Evolutionary conservation across 2,329 filamentous ascomycete species (phyloP), one percentile per base, ranked within the genome.

Genomic region (Hypoxylon sp.): DNA sequence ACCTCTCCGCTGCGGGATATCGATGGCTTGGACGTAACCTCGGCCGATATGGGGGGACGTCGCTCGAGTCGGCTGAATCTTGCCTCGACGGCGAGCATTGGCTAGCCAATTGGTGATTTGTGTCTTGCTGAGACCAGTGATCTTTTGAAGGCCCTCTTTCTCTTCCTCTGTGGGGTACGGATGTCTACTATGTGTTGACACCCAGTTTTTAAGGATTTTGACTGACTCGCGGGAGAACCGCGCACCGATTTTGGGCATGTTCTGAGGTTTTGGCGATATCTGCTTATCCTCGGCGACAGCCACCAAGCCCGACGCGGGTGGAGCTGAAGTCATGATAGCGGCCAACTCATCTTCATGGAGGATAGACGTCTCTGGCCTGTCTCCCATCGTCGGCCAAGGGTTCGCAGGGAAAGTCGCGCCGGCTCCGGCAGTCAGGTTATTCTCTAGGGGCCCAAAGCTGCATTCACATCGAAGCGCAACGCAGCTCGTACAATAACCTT

Each of bases 21-120:
- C 90, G 69, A 97, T 90, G 4, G 90, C 88, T 62, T 85, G 84
- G 20, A 86, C 86, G 62, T 88, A 86, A 70, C 82, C 85, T 69
- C 85, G 86, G 27, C 89, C 86, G 50, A 91, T 82, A 72, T 91
- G 88, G 0, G 93, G 92, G 3, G 93, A 95, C 17, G 86, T 89
- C 31, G 88, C 89, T 70, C 91, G 86, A 51, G 89, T 89, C 1
- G 88, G 84, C 53, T 90, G 88, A 61, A 92, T 89, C 82, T 97
- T 97, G 74, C 92, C 91, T 69, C 94, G 88, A 63, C 94, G 89
- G 48, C 94, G 90, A 64, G 94, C 94, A 79, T 97, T 97, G 66
- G 94, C 94, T 51, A 97, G 88, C 94, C 94, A 97, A 78, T 97
- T 97, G 10, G 91, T 91, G 74, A 97, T 95, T 77, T 98, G 95